Base-by-base conservation (phyloP, 768 basidiomycete species). In the Amanita subjunquillea region DNA sequence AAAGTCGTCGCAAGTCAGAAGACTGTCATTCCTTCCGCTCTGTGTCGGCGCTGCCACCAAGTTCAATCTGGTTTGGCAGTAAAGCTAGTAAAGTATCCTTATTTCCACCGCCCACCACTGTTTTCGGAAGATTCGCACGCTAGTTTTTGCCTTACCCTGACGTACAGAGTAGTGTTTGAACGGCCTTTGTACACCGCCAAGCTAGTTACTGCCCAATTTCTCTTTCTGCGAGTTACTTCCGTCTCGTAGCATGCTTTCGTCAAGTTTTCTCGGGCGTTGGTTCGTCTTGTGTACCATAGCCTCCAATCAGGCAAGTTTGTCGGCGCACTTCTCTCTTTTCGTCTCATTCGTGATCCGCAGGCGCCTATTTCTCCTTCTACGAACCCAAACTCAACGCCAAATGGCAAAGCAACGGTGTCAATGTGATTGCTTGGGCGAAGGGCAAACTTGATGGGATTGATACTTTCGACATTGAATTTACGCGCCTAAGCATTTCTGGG, bases 401-500 rank as follows among this genome's bases (percentile, higher is more conserved):
- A 52, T 85, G 83, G 82, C 65, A 64, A 39, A 79, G 84, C 59
- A 77, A 76, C 51, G 69, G 65, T 20, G 63, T 74, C 2, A 77
- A 81, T 58, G 67, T 75, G 6, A 62, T 87, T 22, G 61, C 73
- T 7, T 91, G 88, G 88, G 63, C 67, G 25, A 84, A 88, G 60
- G 87, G 84, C 6, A 67, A 80, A 8, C 59, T 72, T 10, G 86
- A 91, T 58, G 80, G 77, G 2, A 63, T 91, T 41, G 55, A 69
- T 8, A 67, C 65, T n/a, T 80, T 90, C 55, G 87, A 91, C 60
- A 65, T 91, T 36, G 87, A 90, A 69, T 68, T 91, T 62, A 73
- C 79, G 22, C 69, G 83, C 51, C 66, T 89, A 50, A 71, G 64
- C 57, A 41, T 64, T 44, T 76, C 79, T 41, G 87, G 88, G 2